phyloP scores from a whole-genome alignment of 148 eudicot genomes.

The Dysphania ambrosioides region DNA sequence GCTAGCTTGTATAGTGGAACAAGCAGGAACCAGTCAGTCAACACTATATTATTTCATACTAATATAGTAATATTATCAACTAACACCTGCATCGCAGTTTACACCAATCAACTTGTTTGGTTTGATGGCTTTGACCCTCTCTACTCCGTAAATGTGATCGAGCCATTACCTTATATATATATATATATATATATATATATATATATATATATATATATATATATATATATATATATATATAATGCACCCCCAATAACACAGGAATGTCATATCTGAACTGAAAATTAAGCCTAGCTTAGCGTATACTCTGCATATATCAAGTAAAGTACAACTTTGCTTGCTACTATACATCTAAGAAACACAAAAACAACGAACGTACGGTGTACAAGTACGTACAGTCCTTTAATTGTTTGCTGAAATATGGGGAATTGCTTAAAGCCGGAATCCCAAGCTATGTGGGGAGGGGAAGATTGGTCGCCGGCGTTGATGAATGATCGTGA shows the following conservation, averaged over 20 bases:
- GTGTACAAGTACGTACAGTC: too few species aligned
- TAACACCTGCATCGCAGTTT: background rate
- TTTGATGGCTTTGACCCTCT: background rate
- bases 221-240: too few species aligned
- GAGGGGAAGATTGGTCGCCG: conserved; percentile 34
- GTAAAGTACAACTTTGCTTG: too few species aligned
- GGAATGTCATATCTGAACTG: too few species aligned
- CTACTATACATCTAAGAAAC: too few species aligned
- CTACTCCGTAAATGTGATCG: background rate
- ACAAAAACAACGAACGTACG: too few species aligned
- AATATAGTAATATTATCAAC: too few species aligned
- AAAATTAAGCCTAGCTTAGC: background rate
- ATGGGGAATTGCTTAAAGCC: conserved; percentile 35
- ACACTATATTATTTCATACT: background rate
- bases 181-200: too few species aligned
- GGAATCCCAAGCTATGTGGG: conserved; percentile 26
- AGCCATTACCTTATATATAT: background rate
- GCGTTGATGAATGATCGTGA: background rate
- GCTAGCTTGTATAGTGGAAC: background rate
- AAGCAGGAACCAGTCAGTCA: background rate
- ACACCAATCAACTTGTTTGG: background rate
- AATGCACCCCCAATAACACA: background rate
- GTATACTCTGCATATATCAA: too few species aligned
- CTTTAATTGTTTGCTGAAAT: too few species aligned
- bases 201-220: too few species aligned